Evolutionary conservation across 352 stramenopile genomes (phyloP).

Genomic region (Phytopythium mirpurense): DNA sequence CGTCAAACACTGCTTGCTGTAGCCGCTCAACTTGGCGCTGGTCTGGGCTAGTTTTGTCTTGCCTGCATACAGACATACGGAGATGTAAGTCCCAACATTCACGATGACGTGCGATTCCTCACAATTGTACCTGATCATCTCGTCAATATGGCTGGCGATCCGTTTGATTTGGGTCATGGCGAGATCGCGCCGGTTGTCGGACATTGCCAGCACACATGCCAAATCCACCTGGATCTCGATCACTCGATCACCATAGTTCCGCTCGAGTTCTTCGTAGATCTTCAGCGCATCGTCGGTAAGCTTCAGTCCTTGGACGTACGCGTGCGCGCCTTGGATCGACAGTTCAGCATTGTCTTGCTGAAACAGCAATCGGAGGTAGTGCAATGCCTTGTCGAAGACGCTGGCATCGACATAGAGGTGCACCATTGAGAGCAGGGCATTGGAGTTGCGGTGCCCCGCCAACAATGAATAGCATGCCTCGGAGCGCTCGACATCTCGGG

Average conservation of each 20-base stretch:
- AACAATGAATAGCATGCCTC: conserved; percentile 57
- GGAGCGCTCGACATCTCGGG: conserved; percentile 45
- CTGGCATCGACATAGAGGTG: background rate
- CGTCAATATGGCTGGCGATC: background rate
- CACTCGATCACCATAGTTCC: conserved; percentile 47
- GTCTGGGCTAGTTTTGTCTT: conserved; percentile 15
- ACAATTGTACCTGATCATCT: background rate
- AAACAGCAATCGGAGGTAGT: background rate
- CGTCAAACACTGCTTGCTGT: conserved; percentile 42
- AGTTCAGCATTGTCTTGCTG: background rate
- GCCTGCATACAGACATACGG: background rate
- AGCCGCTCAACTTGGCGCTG: conserved; percentile 14
- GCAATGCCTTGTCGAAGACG: background rate
- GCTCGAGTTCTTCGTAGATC: conserved; percentile 57
- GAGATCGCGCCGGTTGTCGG: conserved; percentile 20
- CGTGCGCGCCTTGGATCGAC: conserved; percentile 7
- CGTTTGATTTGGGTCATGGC: conserved; percentile 37
- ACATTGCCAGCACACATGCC: conserved; percentile 42
- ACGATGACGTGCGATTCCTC: background rate
- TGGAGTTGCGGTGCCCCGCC: conserved; percentile 12
- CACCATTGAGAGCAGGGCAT: background rate
- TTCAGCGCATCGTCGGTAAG: conserved; percentile 49
- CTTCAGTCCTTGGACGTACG: conserved; percentile 34
- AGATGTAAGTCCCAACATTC: background rate
- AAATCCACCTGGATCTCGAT: conserved; percentile 64